These are phyloP conservation scores for Colletotrichum sp. DNA, from an alignment of 2,329 filamentous ascomycete genomes.

Conservation along the genomic window DNA sequence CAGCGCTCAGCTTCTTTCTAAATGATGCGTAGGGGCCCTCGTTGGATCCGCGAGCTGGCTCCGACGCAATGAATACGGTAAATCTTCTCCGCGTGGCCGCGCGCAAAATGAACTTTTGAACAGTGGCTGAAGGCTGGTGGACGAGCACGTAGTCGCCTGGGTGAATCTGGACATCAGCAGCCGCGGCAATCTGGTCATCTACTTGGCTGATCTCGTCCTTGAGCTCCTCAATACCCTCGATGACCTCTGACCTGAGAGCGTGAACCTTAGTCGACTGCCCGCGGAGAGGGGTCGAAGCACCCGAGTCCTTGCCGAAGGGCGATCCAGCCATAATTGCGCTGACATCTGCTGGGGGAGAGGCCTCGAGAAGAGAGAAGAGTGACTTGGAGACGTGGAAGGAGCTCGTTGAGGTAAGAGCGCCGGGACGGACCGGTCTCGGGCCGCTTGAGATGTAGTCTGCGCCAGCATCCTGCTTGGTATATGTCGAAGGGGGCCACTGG, in stretches of 20 bases:
- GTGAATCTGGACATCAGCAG: constrained; percentile 90
- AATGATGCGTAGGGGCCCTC: constrained; percentile 59
- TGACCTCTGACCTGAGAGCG: constrained; percentile 86
- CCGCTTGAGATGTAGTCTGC: constrained; percentile 22
- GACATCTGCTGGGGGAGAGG: constrained; percentile 59
- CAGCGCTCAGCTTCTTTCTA: constrained; percentile 77
- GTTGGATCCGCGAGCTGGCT: constrained; percentile 43
- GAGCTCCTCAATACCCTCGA: constrained; percentile 94
- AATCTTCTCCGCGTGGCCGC: constrained; percentile 91
- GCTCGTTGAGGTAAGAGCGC: constrained; percentile 65
- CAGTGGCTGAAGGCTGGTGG: constrained; percentile 83
- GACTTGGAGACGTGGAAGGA: constrained; percentile 74
- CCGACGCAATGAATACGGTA: constrained; percentile 85
- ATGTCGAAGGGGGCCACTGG: constrained; percentile 35
- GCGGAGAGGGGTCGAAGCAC: constrained; percentile 54
- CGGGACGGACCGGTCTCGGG: constrained; percentile 52
- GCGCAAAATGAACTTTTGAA: constrained; percentile 87
- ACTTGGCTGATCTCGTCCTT: constrained; percentile 93
- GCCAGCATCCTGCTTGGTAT: constrained; percentile 38
- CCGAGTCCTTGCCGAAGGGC: constrained; percentile 50
- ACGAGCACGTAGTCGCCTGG: constrained; percentile 92
- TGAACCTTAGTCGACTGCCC: constrained; percentile 54
- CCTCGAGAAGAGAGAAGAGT: constrained; percentile 87
- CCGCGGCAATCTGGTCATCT: constrained; percentile 89
- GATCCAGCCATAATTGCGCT: constrained; percentile 43